Conservation (phyloP, 352 stramenopile genomes). For the Thalassiosira gravida region DNA sequence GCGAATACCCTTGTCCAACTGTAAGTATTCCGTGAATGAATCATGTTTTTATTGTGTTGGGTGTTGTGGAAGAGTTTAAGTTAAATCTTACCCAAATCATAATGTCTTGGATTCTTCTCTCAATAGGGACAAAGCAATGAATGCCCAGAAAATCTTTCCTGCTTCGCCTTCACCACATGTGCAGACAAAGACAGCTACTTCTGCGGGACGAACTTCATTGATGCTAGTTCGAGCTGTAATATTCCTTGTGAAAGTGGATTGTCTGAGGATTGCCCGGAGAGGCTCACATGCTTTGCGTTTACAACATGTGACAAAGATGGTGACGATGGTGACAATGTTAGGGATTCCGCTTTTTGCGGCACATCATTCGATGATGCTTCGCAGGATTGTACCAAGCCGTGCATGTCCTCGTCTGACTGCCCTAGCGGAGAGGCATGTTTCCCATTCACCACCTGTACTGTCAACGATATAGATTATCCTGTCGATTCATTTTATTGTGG, state of each 20-base stretch:
- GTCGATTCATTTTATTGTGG: conserved; percentile 61
- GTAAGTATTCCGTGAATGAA: conserved; percentile 14
- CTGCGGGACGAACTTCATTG: conserved; percentile 56
- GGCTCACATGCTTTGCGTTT: conserved; percentile 56
- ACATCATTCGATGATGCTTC: conserved; percentile 50
- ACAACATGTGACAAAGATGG: conserved; percentile 50
- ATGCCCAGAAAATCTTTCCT: conserved; percentile 49
- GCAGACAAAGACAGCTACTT: conserved; percentile 54
- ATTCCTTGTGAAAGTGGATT: conserved; percentile 48
- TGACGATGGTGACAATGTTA: conserved; percentile 27
- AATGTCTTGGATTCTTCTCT: background rate
- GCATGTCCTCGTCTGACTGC: conserved; percentile 48
- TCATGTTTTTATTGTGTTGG: background rate
- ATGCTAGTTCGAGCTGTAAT: conserved; percentile 53
- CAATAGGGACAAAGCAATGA: conserved; percentile 7
- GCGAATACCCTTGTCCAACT: conserved; percentile 42
- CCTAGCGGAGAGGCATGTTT: conserved; percentile 46
- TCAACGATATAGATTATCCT: conserved; percentile 5
- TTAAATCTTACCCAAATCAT: background rate
- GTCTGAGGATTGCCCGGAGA: conserved; percentile 42
- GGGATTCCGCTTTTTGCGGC: conserved; percentile 47
- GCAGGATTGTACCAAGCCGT: conserved; percentile 47
- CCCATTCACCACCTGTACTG: conserved; percentile 45
- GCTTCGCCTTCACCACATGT: conserved; percentile 65
- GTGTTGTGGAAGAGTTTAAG: background rate